Evolutionary conservation across 2,329 filamentous ascomycete genomes (phyloP).

Genomic region (Colletotrichum graminicola): DNA sequence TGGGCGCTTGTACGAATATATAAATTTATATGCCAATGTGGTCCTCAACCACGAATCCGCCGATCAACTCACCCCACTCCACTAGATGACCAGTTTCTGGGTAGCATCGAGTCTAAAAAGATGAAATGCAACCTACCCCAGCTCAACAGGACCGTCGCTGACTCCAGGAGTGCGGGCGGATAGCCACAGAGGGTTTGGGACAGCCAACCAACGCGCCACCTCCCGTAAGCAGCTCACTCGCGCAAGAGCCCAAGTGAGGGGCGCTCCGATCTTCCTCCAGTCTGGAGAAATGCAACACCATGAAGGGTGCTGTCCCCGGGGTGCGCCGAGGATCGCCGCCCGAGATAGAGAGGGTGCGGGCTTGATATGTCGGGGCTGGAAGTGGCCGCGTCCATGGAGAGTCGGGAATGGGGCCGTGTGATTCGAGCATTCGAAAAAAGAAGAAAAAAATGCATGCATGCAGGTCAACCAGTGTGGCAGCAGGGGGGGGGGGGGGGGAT

Average conservation of each 20-base stretch:
- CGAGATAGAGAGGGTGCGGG: neutral
- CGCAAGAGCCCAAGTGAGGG: neutral
- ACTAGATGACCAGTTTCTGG: neutral
- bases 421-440: neutral
- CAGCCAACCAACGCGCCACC: neutral
- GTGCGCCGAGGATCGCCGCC: constrained; percentile 34
- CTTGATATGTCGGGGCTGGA: too few species aligned
- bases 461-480: constrained; percentile 19
- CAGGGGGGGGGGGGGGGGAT: neutral
- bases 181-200: too few species aligned
- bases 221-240: neutral
- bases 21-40: neutral
- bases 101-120: neutral
- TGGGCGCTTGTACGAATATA: neutral
- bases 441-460: neutral
- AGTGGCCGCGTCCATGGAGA: constrained; percentile 19
- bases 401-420: constrained; percentile 31
- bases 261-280: neutral
- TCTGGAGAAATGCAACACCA: constrained; percentile 32
- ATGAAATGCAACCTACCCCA: constrained; percentile 35
- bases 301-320: neutral
- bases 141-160: neutral
- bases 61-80: neutral
- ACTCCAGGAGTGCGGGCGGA: neutral
- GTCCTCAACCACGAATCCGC: neutral